Evolutionary conservation across 116 monocot genomes (phyloP), one percentile per base, ranked within the genome.

Genomic region (Phalaenopsis hybrid): DNA sequence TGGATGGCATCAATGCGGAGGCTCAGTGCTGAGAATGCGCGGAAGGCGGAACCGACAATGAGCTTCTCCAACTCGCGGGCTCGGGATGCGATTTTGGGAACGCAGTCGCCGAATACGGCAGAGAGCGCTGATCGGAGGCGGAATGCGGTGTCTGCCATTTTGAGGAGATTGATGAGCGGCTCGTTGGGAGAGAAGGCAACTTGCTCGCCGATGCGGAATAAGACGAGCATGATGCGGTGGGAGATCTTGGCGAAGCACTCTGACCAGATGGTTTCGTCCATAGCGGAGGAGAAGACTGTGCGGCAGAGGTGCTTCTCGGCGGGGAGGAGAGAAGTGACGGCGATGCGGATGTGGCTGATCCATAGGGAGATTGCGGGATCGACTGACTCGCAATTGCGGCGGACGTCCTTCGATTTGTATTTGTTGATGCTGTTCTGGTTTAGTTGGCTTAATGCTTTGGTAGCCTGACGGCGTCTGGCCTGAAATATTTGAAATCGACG

Each of bases 101-200:
- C 82, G 25, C 88, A 88, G 57, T 82, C 74, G 63, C 82, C 86
- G 74, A 90, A 90, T 31, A 86, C 17, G 28, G 31, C 46, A 12
- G 23, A 52, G 37, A 90, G 75, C n/a, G 80, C 44, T 6, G 51
- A 50, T 44, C 81, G 58, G 6, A 88, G 50, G 1, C 74, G 43
- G 44, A 78, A 82, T 23, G 88, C 43, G 18, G 88, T 61, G 69
- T 52, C 84, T 50, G 81, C 81, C 90, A 90, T 88, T 59, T 90
- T 88, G 78, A 90, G 88, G 33, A 90, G 84, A 80, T 85, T 90
- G 86, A 90, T 88, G 33, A 90, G 90, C 84, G 90, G 90, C 70
- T 88, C 86, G 59, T 65, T 67, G 20, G 88, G 80, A 78, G 80
- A 82, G 18, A 84, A 79, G 21, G 88, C 86, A 17, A 88, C 90